Evolutionary conservation across 1,139 yeast genomes (phyloP).

Genomic region (Casaregolazyma lundiana): DNA sequence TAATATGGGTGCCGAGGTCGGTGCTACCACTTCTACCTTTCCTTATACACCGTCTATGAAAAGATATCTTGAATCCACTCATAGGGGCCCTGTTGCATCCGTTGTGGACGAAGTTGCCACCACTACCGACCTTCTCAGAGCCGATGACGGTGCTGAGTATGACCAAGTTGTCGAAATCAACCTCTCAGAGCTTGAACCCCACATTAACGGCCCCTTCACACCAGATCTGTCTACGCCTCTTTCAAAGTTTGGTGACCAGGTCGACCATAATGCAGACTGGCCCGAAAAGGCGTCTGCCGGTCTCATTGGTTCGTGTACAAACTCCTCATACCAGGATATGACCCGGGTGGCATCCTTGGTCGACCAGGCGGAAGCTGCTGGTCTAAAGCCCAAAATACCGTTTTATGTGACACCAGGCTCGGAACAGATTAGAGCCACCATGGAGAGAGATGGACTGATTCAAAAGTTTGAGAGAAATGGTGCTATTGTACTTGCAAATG

Average conservation of each 20-base stretch:
- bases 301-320: slow-evolving; percentile 98
- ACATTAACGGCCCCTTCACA: slow-evolving; percentile 96
- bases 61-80: slow-evolving; percentile 84
- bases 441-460: slow-evolving; percentile 94
- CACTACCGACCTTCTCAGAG: slow-evolving; percentile 34
- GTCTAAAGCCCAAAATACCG: slow-evolving; percentile 82
- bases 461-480: slow-evolving; percentile 88
- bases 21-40: slow-evolving; percentile 98
- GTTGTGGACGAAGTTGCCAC: slow-evolving; percentile 79
- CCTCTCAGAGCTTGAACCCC: slow-evolving; percentile 90
- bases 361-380: slow-evolving; percentile 85
- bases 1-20: slow-evolving; percentile 99
- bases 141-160: slow-evolving; percentile 91
- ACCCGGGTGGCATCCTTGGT: slow-evolving; percentile 94
- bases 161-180: slow-evolving; percentile 93
- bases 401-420: slow-evolving; percentile 98
- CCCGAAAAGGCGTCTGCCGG: slow-evolving; percentile 92
- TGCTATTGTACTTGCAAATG: slow-evolving; percentile 94
- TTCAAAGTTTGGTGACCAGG: slow-evolving; percentile 78
- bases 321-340: slow-evolving; percentile 99
- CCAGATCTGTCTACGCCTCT: slow-evolving; percentile 98
- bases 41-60: slow-evolving; percentile 92
- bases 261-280: slow-evolving; percentile 73
- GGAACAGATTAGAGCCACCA: slow-evolving; percentile 98
- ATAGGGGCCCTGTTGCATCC: slow-evolving; percentile 73